Evolutionary conservation across 1,139 yeast species (phyloP), one percentile per base, ranked within the genome.

Genomic region (Lipomyces yarrowii): DNA sequence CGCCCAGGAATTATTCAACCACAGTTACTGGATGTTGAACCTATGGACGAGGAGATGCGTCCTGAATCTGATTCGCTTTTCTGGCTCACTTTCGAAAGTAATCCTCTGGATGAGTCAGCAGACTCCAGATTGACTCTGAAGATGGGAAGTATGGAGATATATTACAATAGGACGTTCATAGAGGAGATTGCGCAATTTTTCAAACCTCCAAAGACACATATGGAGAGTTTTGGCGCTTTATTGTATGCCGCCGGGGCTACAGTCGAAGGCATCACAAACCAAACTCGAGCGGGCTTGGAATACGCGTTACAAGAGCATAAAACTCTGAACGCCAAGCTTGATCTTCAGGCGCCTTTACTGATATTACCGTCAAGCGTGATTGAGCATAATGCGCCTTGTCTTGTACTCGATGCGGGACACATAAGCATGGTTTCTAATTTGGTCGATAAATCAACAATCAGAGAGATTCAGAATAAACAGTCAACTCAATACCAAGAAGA

Each of bases 191-290:
- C 84, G 15, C 79, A 77, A 64, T 94, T 96, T 74, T 94, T 96
- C 80, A 87, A 84, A 58, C 97, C 98, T 1, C 97, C 98, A 15
- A 87, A 86, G 67, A 86, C 87, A 51, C 97, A 93, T 73, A 81
- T 89, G 67, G 97, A 92, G 74, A 92, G 98, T 0, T 86, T 96
- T 53, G 96, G 94, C 39, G 96, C 96, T 5, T 86, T 96, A 37
- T 87, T 96, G 87, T 90, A 87, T 76, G 98, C 97, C 0, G 99
- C 99, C 0, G 97, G 93, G 71, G 92, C 94, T 0, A 92, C 98
- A 0, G 90, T 96, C 67, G 97, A 92, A 75, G 98, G 96, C 1
- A 81, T 96, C 70, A 87, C 97, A 0, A 83, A 89, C 37, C 97
- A 92, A 75, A 94, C 99, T 0, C 82, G 98, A 74, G 84, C 96